Evolutionary conservation across 2,329 filamentous ascomycete genomes (phyloP).

Genomic region (Corynespora cassiicola): DNA sequence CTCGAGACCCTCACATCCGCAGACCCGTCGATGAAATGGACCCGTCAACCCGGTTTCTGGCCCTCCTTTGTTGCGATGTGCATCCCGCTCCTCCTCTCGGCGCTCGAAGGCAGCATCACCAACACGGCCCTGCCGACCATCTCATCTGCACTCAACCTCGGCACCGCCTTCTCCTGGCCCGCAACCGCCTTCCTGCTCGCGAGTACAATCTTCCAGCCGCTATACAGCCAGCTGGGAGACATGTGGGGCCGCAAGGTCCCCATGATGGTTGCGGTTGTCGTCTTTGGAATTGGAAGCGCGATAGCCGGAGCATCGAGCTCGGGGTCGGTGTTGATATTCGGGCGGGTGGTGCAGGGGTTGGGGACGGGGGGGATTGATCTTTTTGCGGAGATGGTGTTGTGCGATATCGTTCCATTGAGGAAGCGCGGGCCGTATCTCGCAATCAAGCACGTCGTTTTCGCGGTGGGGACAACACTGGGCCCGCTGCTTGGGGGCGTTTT

Average conservation of each 20-base stretch:
- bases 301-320: conserved; percentile 57
- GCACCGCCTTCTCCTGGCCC: conserved; percentile 32
- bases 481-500: conserved; percentile 41
- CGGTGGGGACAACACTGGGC: conserved; percentile 33
- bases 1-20: too few relatives aligned
- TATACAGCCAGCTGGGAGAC: conserved; percentile 59
- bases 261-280: conserved; percentile 45
- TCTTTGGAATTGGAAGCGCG: conserved; percentile 61
- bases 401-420: conserved; percentile 57
- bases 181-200: conserved; percentile 36
- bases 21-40: too few relatives aligned
- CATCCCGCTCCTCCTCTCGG: conserved; percentile 37
- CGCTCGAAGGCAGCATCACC: conserved; percentile 47
- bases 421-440: conserved; percentile 52
- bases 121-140: conserved; percentile 53
- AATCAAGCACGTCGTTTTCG: conserved; percentile 33
- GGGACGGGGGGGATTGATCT: conserved; percentile 56
- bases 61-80: conserved; percentile 36
- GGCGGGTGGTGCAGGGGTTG: conserved; percentile 63
- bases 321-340: conserved; percentile 58
- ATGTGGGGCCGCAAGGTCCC: conserved; percentile 59
- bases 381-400: conserved; percentile 57
- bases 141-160: conserved; percentile 27
- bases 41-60: conserved; percentile 33
- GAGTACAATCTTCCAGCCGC: conserved; percentile 55